Evolutionary conservation across 2,329 filamentous ascomycete species (phyloP), one percentile per base, ranked within the genome.

Genomic region (Epichloe scottii): DNA sequence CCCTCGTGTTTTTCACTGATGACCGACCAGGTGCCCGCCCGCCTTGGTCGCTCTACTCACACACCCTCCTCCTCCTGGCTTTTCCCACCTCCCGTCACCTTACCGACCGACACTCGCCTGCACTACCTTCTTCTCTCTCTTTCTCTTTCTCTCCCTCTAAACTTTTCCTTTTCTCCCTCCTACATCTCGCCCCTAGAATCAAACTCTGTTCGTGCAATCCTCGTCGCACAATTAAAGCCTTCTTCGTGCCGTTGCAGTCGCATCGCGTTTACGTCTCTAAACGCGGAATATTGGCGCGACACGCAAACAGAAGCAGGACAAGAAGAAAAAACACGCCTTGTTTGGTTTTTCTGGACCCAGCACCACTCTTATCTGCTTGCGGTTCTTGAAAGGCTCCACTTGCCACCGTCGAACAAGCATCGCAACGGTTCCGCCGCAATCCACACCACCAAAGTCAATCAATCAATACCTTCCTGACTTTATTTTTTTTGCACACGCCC

Each of bases 321-420:
- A 44, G 21, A 7, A 47, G 44, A 51, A 55, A 51, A 52, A 55
- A 53, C 33, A 50, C 55, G 51, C 56, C 52, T 53, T 47, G 52
- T 54, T 49, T 37, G 39, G 7, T 58, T 55, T 53, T 54, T 53
- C 54, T 55, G 56, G 56, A 56, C 49, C 56, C 52, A 55, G 48
- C 51, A 54, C 52, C 55, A 57, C 50, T 53, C 56, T 52, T 54
- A 55, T 54, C 57, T 60, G 57, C 52, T 59, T 60, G 58, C 58
- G 58, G 58, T 55, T 56, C 53, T 53, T 39, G 53, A 56, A 52
- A 49, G 56, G 56, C 51, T 56, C 57, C 55, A 58, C 58, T 59
- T 56, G 55, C 58, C 54, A 53, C 53, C 57, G 54, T 51, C 49
- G 50, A 57, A 55, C 54, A 54, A 56, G 56, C 51, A 57, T 54